A percentile compares a stretch with the other conserved stretches of the same genome.
phyloP scores from a whole-genome alignment of 2,329 filamentous ascomycete genomes.

The Periconia macrospinosa region DNA sequence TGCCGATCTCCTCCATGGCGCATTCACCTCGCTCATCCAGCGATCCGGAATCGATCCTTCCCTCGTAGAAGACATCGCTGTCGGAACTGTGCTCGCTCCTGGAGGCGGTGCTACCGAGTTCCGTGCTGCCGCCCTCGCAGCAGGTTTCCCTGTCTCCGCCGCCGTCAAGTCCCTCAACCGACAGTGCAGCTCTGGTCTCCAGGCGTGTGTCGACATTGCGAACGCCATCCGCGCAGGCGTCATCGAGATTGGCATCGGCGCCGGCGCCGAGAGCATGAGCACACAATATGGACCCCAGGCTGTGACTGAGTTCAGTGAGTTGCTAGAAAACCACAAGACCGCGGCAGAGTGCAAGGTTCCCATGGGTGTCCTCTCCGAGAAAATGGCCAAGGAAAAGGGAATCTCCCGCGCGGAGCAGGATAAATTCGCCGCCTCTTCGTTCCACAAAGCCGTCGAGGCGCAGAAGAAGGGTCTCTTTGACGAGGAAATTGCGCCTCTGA shows the following conservation, averaged over 20 bases:
- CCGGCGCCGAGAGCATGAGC: constrained; percentile 96
- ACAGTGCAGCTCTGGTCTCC: constrained; percentile 90
- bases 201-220: constrained; percentile 90
- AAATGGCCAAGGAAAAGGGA: constrained; percentile 86
- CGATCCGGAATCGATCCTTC: constrained; percentile 86
- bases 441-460: constrained; percentile 84
- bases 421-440: constrained; percentile 89
- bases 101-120: constrained; percentile 97
- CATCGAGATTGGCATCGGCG: constrained; percentile 93
- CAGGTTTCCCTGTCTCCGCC: constrained; percentile 83
- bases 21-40: constrained; percentile 78
- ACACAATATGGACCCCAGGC: constrained; percentile 86
- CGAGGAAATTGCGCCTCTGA: constrained; percentile 85
- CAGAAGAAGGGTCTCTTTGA: constrained; percentile 89
- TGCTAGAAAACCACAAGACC: constrained; percentile 78
- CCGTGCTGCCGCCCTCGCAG: constrained; percentile 85
- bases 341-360: constrained; percentile 95
- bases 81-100: constrained; percentile 87
- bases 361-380: constrained; percentile 91
- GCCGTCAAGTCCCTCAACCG: constrained; percentile 89
- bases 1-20: constrained; percentile 81
- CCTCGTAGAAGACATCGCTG: constrained; percentile 88
- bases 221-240: constrained; percentile 89
- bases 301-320: constrained; percentile 89
- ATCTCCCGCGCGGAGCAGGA: constrained; percentile 78